Base-by-base conservation (phyloP, 129 eudicot genomes). In the Logfia minima region DNA sequence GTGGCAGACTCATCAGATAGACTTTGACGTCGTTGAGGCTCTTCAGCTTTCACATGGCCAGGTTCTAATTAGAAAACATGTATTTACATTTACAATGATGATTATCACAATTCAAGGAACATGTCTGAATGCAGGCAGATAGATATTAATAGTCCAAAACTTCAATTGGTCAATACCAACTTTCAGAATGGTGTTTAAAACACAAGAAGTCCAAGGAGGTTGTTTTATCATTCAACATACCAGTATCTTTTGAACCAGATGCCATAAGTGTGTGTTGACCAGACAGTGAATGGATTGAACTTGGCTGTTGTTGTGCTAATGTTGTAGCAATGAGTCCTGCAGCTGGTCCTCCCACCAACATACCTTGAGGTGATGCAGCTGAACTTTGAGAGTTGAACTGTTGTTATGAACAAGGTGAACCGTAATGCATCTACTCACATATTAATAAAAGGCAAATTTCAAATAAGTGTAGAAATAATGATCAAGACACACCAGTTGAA, bases 341-440 rank as follows among this genome's bases (percentile, higher is more conserved):
- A 24, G 67, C 67, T 26, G 87, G 89, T 52, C 82, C 80, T 60
- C 89, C 97, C 80, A 88, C 60, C 19, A 61, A 28, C 66, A 18
- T 17, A 61, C 34, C 90, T 81, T 88, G 96, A 82, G 93, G 83
- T 17, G 91, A 48, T 51, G 81, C 66, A 70, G 87, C 66, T 64
- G 95, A 77, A 68, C 83, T 89, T 84, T 82, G 97, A 84, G 95
- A 81, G 79, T 75, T 85, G 84, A 91, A 88, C 95, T 89, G 86
- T 61, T 91, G 86, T 61, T 62, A 26, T 62, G 32, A 62, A 62
- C 8, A 62, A 66, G 18, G 43, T 66, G 70, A 66, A 5, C 48
- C 64, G 21, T 22, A 59, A 21, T 7, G 21, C 28, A 16, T 31
- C 14, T 31, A 65, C 43, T 65, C 70, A 65, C 4, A 65, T 65